Evolutionary conservation across 768 basidiomycete species (phyloP), one percentile per base, ranked within the genome.

Genomic region (Lactarius hengduanensis): DNA sequence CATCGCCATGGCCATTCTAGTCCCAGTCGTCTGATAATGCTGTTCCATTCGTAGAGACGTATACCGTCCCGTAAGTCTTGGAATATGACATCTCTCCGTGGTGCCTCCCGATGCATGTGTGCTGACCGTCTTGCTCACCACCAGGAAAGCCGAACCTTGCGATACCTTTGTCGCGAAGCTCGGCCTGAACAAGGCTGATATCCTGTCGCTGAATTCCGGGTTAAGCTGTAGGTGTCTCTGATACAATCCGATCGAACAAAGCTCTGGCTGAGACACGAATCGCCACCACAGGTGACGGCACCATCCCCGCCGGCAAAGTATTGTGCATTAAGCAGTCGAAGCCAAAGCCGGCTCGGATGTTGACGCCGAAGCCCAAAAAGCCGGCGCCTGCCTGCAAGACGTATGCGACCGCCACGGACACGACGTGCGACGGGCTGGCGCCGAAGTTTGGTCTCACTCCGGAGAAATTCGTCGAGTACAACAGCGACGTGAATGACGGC

Each of bases 171-270:
- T 3, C 7, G 2, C 30, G 15, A 1, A 15, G 28, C 13, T 30
- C 4, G 41, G 11, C 2, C 8, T 60, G 2, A 59, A 13, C 22
- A 6, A 0, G 18, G n/a, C 57, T 1, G 2, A 6, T 4, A 38
- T 69, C 26, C 16, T 11, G 40, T n/a, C 34, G 11, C 2, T 67
- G 41, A 67, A 69, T 47, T 64, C 68, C 7, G 45, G 28, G 1
- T 0, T 63, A 20, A 13, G 10, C 3, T 69, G 68, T 63, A 34
- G 32, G 65, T 47, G 10, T 6, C 20, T 9, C 20, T 18, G 26
- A 45, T 15, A 26, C 38, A 43, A 13, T n/a, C 6, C 9, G 10
- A 36, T 28, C 15, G 40, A 40, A 6, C 40, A 16, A 15, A 40
- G 40, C 7, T 20, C 20, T 20, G 43, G 18, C 20, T 20, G 43